Evolutionary conservation across 208 protist genomes (phyloP), one percentile per base, ranked within the genome.

Genomic region (Wallacemonas rigidus): DNA sequence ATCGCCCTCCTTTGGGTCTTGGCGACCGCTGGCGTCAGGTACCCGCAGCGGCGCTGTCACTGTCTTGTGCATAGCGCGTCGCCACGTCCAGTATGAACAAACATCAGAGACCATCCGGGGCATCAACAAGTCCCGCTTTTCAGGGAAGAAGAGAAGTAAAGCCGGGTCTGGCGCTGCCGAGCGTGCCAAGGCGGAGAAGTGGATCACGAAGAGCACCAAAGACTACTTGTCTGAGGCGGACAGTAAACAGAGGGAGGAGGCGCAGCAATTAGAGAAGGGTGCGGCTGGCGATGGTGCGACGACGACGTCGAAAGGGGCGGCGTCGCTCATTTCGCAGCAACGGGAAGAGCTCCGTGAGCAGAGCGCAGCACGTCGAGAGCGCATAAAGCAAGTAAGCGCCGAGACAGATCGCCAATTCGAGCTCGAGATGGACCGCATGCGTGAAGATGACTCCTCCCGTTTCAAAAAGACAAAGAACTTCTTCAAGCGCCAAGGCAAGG

Each of bases 141-240:
- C 76, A 40, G 38, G 11, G 9, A 67, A 38, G n/a, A 67, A 35
- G 15, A 48, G 35, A 5, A 3, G 26, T 36, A 60, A 57, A 51
- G 5, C 11, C 38, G 67, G n/a, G 15, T 35, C 9, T 47, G 58
- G 45, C 36, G 44, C 35, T 4, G 51, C 35, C 36, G 38, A 69
- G 14, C 75, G 73, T 14, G 77, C 64, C 47, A 79, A 77, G 1
- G 11, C 78, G 2, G 63, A 71, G n/a, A 77, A 77, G 38, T 95
- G 91, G 91, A 87, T 92, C 61, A 91, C 87, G 40, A 93, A 92
- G 77, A 93, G 88, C 69, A 95, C 91, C 39, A 93, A 92, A 77
- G 91, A 95, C 68, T 95, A 95, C 77, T 89, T 92, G 77, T 81
- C 69, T 35, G 91, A 95, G 75, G 81, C 74, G 8, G 85, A 93